phyloP scores from a whole-genome alignment of 108 stramenopile genomes.

The Conticribra guillardii region DNA sequence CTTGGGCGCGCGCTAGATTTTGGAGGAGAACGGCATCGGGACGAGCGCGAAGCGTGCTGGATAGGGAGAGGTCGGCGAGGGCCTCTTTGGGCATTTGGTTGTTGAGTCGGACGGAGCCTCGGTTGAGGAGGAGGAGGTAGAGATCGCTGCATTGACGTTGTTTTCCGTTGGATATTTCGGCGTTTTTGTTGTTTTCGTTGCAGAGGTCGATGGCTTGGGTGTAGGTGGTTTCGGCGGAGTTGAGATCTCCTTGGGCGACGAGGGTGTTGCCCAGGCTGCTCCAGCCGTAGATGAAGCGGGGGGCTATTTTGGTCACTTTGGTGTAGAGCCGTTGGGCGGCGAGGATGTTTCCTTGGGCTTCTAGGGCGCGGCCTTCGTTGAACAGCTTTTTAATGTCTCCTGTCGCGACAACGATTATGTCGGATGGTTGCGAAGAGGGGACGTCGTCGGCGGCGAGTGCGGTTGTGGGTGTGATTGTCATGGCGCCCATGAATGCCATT shows the following conservation, averaged over 20 bases:
- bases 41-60: constrained; percentile 59
- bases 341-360: constrained; percentile 76
- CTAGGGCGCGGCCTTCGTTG: constrained; percentile 78
- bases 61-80: constrained; percentile 60
- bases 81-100: constrained; percentile 67
- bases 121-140: constrained; percentile 76
- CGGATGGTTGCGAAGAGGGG: not conserved
- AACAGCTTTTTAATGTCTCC: constrained; percentile 59
- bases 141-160: constrained; percentile 68
- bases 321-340: constrained; percentile 79
- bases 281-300: constrained; percentile 84
- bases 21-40: constrained; percentile 82
- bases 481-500: no score
- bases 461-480: no score
- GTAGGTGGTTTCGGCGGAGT: constrained; percentile 68
- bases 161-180: constrained; percentile 55
- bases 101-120: constrained; percentile 80
- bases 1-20: constrained; percentile 81
- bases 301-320: constrained; percentile 80
- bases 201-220: constrained; percentile 73
- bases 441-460: constrained; percentile 5
- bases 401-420: constrained; percentile 30
- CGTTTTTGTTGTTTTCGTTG: constrained; percentile 52
- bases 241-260: constrained; percentile 69
- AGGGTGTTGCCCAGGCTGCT: constrained; percentile 80